phyloP scores from a whole-genome alignment of 2,329 filamentous ascomycete genomes.

The Tolypocladium sp. region DNA sequence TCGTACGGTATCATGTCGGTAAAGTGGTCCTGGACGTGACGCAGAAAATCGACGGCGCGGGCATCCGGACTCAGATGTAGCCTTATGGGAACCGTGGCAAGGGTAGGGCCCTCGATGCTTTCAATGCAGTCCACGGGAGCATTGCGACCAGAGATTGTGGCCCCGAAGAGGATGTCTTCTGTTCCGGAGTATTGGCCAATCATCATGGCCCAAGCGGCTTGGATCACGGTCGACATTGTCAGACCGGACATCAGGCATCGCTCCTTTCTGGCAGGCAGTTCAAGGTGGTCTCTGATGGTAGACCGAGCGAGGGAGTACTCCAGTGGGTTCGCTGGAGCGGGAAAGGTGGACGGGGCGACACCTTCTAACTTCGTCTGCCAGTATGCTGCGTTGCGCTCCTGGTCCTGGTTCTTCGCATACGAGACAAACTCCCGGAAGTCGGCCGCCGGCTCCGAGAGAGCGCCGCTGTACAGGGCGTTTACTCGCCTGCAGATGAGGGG shows the following conservation, averaged over 20 bases:
- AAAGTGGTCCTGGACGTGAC: constrained; percentile 9
- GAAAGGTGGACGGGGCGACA: neutral
- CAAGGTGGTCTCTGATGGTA: neutral
- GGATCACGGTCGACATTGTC: constrained; percentile 9
- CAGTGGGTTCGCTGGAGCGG: neutral
- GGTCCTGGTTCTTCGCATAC: neutral
- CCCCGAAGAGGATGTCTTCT: constrained; percentile 14
- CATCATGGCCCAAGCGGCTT: constrained; percentile 13
- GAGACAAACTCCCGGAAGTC: constrained; percentile 3
- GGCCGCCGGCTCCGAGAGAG: neutral
- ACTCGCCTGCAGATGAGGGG: constrained; percentile 1
- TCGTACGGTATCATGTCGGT: constrained; percentile 6
- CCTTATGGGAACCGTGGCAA: constrained; percentile 16
- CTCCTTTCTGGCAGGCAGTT: neutral
- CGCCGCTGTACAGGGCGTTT: neutral
- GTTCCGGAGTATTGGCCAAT: constrained; percentile 7
- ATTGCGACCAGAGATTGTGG: constrained; percentile 16
- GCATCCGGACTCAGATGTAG: constrained; percentile 2
- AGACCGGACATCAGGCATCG: neutral
- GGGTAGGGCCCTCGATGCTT: constrained; percentile 15
- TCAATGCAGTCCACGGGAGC: constrained; percentile 13
- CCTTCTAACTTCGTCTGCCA: neutral
- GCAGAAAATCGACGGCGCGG: constrained; percentile 9
- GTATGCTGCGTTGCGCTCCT: neutral
- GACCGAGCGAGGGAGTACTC: neutral